Evolutionary conservation across 371 early-diverging fungal species (phyloP), one percentile per base, ranked within the genome.

Genomic region (Circinella minor): DNA sequence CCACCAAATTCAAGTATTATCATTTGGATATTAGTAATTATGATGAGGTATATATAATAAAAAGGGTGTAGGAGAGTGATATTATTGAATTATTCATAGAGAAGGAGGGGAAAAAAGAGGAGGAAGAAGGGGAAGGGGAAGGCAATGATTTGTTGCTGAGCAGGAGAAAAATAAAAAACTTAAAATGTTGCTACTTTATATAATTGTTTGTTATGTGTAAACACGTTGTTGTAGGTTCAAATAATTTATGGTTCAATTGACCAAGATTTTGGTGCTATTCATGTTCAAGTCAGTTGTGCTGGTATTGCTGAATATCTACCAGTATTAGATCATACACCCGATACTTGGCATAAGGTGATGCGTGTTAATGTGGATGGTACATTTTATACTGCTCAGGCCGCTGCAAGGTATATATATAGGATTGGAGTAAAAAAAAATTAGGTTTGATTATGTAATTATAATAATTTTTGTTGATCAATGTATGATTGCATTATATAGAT

Each of bases 301-400:
- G 77, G 77, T 43, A 74, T 77, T 48, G 74, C 71, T 5, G 69
- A 71, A 36, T 73, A 77, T 62, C 61, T 61, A 14, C 55, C 60
- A 14, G 74, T 74, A 18, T 55, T 74, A 7, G 71, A 78, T n/a
- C 71, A 76, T 11, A 70, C 74, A 6, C 71, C 71, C 13, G 76
- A 72, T 51, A 72, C 63, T 14, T 78, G 74, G 68, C 72, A 65
- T 63, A 71, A 69, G 54, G 65, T 74, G 27, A 66, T 78, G 69
- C 61, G 70, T 39, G 69, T 78, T 37, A 78, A 78, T 60, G 55
- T 78, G 18, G 71, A 71, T 64, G 78, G 78, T 15, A 73, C 78
- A 5, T 78, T 78, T 55, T 71, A 66, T 36, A 73, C 73, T 4
- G 76, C 71, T 4, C 78, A 78, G 55, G 78, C 78, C 36, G 73